Evolutionary conservation across 2,329 filamentous ascomycete genomes (phyloP).

Genomic region (Penicillium nordicum): DNA sequence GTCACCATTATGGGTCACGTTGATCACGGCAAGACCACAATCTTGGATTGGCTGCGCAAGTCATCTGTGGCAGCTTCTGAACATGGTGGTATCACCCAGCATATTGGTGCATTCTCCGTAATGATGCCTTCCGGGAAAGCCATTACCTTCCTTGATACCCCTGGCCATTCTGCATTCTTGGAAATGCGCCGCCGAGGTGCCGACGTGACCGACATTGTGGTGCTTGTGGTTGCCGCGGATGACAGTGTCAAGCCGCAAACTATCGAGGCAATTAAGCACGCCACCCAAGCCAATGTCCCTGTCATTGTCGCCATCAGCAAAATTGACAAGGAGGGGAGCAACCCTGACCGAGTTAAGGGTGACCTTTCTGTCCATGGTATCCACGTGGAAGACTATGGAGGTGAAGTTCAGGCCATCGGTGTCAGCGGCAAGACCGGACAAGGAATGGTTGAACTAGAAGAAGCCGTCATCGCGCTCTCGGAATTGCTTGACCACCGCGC

Average conservation of each 20-base stretch:
- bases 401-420: slow-evolving; percentile 85
- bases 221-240: slow-evolving; percentile 92
- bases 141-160: slow-evolving; percentile 96
- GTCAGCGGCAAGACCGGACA: slow-evolving; percentile 92
- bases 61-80: slow-evolving; percentile 88
- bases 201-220: slow-evolving; percentile 93
- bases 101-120: slow-evolving; percentile 96
- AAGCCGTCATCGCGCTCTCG: slow-evolving; percentile 78
- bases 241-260: slow-evolving; percentile 98
- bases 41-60: slow-evolving; percentile 88
- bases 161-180: slow-evolving; percentile 91
- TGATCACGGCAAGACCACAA: slow-evolving; percentile 96
- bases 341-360: slow-evolving; percentile 78
- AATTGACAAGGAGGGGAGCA: slow-evolving; percentile 80
- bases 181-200: slow-evolving; percentile 95
- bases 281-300: slow-evolving; percentile 78
- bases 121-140: slow-evolving; percentile 78
- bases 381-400: slow-evolving; percentile 90
- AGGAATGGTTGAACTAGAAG: slow-evolving; percentile 88
- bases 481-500: slow-evolving; percentile 90
- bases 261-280: slow-evolving; percentile 92
- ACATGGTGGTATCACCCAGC: slow-evolving; percentile 95
- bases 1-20: slow-evolving; percentile 99
- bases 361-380: slow-evolving; percentile 81
- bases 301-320: slow-evolving; percentile 99